A percentile compares a stretch with the other conserved stretches of the same genome.
These are phyloP conservation scores for Aspergillus bridgeri DNA, from an alignment of 495 filamentous ascomycete genomes.

Conservation along the genomic window DNA sequence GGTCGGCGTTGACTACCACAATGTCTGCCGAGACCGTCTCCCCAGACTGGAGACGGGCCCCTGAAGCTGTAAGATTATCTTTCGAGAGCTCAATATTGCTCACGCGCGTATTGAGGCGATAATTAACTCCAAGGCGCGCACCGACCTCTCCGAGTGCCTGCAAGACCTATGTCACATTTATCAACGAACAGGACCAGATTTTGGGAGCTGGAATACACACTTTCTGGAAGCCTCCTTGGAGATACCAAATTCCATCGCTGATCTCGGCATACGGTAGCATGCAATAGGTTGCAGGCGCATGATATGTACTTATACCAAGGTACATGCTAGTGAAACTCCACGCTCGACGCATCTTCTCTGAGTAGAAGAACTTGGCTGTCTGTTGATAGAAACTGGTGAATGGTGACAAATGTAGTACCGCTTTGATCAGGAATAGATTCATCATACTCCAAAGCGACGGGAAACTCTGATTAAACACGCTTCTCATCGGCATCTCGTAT, in stretches of 20 bases:
- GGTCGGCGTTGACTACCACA: conserved; percentile 64
- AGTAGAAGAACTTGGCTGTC: conserved; percentile 59
- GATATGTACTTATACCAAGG: conserved; percentile 71
- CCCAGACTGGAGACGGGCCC: conserved; percentile 51
- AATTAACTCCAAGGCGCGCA: conserved; percentile 52
- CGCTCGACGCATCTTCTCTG: conserved; percentile 59
- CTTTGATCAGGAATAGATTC: conserved; percentile 46
- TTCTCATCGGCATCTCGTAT: conserved; percentile 57
- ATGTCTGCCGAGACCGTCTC: conserved; percentile 54
- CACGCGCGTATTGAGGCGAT: conserved; percentile 53
- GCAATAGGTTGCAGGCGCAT: conserved; percentile 68
- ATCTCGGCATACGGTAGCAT: conserved; percentile 71
- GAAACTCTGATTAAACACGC: conserved; percentile 64
- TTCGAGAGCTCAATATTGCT: conserved; percentile 40
- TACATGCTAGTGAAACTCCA: conserved; percentile 78
- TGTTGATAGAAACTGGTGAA: conserved; percentile 61
- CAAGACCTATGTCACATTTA: conserved; percentile 35
- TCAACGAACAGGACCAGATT: background rate
- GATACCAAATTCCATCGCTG: conserved; percentile 72
- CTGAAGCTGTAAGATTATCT: conserved; percentile 46
- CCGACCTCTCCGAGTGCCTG: conserved; percentile 55
- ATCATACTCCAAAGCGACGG: conserved; percentile 50
- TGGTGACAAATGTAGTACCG: conserved; percentile 57
- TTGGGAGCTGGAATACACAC: background rate
- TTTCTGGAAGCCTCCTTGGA: conserved; percentile 60